Conservation (phyloP, 352 stramenopile genomes). For the Pythium utonaiense region DNA sequence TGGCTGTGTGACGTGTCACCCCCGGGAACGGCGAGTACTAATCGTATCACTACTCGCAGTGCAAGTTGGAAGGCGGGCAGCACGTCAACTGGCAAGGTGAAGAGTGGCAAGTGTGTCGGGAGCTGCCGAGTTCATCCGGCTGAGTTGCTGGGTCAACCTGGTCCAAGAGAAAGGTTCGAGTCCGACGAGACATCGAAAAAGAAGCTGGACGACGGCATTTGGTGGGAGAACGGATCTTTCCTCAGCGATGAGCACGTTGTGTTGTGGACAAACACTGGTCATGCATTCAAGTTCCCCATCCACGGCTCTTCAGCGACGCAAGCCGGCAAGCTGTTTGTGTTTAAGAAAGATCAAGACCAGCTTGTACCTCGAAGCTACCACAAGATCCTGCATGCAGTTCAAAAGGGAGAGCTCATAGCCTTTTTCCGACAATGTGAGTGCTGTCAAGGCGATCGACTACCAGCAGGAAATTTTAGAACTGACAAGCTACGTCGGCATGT, state of each 20-base stretch:
- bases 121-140: constrained; percentile 51
- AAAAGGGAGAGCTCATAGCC: constrained; percentile 49
- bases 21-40: constrained; percentile 3
- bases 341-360: constrained; percentile 80
- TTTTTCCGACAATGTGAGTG: constrained; percentile 58
- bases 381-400: constrained; percentile 47
- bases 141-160: constrained; percentile 19
- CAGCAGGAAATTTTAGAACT: background rate
- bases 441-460: constrained; percentile 20
- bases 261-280: constrained; percentile 65
- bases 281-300: constrained; percentile 62
- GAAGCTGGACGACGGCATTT: background rate
- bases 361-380: constrained; percentile 74
- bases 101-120: constrained; percentile 35
- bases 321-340: constrained; percentile 69
- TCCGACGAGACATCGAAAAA: background rate
- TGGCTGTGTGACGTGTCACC: constrained; percentile 61
- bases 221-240: constrained; percentile 68
- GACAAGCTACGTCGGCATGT: background rate
- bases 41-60: constrained; percentile 3
- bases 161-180: background rate
- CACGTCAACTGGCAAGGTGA: constrained; percentile 25
- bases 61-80: constrained; percentile 18
- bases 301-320: constrained; percentile 17
- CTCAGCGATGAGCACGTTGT: constrained; percentile 54